Conservation (phyloP, 768 basidiomycete species). For the Leccinum truebloodii region DNA sequence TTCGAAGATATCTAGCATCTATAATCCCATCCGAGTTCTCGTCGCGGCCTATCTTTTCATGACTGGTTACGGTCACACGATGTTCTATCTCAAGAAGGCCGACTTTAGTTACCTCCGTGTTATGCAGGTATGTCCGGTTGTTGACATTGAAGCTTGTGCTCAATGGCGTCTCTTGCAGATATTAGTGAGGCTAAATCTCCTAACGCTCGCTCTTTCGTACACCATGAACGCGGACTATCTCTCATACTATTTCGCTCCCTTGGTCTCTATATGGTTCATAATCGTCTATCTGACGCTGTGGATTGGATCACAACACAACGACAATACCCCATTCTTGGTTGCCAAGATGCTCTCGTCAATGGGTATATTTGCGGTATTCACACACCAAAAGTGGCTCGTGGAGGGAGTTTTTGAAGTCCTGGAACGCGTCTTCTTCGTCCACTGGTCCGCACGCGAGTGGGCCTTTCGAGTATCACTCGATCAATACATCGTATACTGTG, state of each 20-base stretch:
- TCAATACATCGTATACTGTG: conserved; percentile 84
- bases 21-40: conserved; percentile 86
- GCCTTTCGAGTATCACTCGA: conserved; percentile 86
- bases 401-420: conserved; percentile 64
- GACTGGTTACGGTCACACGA: conserved; percentile 91
- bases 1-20: conserved; percentile 90
- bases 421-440: conserved; percentile 65
- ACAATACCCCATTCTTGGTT: conserved; percentile 62
- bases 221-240: conserved; percentile 92
- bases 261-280: conserved; percentile 89
- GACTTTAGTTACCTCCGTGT: conserved; percentile 82
- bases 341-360: conserved; percentile 71
- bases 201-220: conserved; percentile 82
- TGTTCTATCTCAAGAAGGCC: conserved; percentile 86
- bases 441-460: conserved; percentile 89
- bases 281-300: conserved; percentile 82
- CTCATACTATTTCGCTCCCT: conserved; percentile 87
- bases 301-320: conserved; percentile 72
- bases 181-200: conserved; percentile 79
- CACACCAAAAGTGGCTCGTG: conserved; percentile 62
- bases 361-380: conserved; percentile 60
- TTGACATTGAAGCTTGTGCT: conserved; percentile 1
- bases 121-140: conserved; percentile 51
- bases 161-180: conserved; percentile 42
- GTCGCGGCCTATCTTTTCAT: conserved; percentile 91